Base-by-base conservation (phyloP, 441 rosid genomes). In the Croton laevigatus region DNA sequence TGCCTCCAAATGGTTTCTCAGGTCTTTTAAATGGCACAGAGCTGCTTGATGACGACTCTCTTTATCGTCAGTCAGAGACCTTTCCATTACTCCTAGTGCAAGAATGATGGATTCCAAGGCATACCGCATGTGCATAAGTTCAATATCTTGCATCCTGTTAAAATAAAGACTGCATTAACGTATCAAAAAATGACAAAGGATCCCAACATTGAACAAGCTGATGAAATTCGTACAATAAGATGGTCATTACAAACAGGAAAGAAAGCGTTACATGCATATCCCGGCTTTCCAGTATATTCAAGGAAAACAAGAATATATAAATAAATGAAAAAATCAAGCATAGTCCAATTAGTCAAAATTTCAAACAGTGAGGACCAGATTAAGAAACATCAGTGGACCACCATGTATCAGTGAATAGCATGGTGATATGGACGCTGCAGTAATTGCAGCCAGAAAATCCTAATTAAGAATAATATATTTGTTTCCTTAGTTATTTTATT, bases 91-190 rank as follows among this genome's bases (percentile, higher is more conserved):
- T 81, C 87, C 93, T 46, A 95, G 79, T 36, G 97, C 94, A 74
- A 95, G 88, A 68, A 91, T 92, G 65, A 81, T 78, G 60, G 98
- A 89, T 81, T 93, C 97, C 86, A 95, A 71, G 74, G 94, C 90
- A 89, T 95, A 95, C 69, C 95, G 94, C 97, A 95, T 89, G 81
- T 84, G 95, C 97, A 95, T 93, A 73, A 95, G 87, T 83, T 95
- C 99, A 81, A 91, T 84, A 81, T 95, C 99, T 82, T 88, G 93
- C 89, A 87, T 81, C 91, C 99, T 95, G 72, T 54, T 68, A 73
- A 64, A 20, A 54, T 11, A 48, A 14, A 46, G 45, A 69, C 63
- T 45, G 76, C 27, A 59, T 45, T 22, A 73, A 57, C 60, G 75
- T 19, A 51, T 19, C 5, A 27, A 52, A 53, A 44, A 70, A 46